Evolutionary conservation across 306 rosid genomes (phyloP), one percentile per base, ranked within the genome.

Genomic region (Glycine tomentella): DNA sequence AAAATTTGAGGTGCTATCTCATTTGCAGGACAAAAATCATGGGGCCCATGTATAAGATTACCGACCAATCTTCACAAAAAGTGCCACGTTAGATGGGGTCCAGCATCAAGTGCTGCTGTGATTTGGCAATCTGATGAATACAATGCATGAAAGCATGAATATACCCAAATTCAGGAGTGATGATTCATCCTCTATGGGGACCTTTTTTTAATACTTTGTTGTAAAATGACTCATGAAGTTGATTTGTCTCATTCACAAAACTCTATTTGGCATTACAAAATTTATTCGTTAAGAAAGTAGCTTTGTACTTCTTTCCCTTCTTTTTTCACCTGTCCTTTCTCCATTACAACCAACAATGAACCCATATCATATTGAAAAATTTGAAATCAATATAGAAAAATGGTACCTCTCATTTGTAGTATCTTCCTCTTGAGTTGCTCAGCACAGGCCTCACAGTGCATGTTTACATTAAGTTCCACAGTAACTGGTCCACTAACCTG

Each of bases 381-480:
- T 31, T 48, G 49, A 76, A 65, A 50, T 76, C 70, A 76, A 72
- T 31, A 49, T 33, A 49, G 36, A 34, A 10, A 81, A 82, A 36
- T 57, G 11, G 61, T 90, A 92, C 98, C 98, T 91, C 97, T 94
- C 95, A 94, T 87, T 90, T 94, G 87, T 77, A 92, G 95, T 59
- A 94, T 94, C 89, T 92, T 92, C 79, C 51, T 92, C 93, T 91
- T 90, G 62, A 94, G 95, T 82, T 94, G 97, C 79, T 87, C 87
- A 71, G 98, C 98, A 88, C 98, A 94, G 13, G 98, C 97, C 81
- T 90, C 97, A 84, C 98, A 94, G 76, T 94, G 98, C 98, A 94
- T 92, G 88, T 92, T 92, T 49, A 94, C 93, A 79, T 85, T 86
- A 77, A 94, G 97, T 81, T 94, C 98, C 87, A 94, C 95, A 4